A percentile compares a stretch with the other conserved stretches of the same genome.
phyloP scores from a whole-genome alignment of 345 rosid species.

The Triadica sebifera region DNA sequence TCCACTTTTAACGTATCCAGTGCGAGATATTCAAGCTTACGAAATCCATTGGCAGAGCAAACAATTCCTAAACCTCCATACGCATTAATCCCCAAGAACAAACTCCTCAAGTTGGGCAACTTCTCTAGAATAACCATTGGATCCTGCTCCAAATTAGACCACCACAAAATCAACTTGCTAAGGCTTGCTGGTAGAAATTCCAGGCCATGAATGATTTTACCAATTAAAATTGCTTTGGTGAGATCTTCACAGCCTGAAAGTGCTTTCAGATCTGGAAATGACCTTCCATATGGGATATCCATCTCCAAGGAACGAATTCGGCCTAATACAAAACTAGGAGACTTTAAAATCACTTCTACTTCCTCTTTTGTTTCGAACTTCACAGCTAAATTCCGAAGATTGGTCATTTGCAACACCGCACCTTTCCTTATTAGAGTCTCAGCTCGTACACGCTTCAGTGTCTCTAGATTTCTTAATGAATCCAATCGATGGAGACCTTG shows the following conservation, averaged over 20 bases:
- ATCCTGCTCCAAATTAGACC: background rate
- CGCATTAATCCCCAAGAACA: background rate
- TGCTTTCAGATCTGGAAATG: background rate
- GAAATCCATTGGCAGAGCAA: conserved; percentile 16
- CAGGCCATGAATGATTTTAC: background rate
- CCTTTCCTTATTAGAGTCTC: background rate
- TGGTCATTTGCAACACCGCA: background rate
- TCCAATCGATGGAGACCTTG: background rate
- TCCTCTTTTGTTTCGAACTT: background rate
- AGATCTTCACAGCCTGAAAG: background rate
- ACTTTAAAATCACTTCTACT: background rate
- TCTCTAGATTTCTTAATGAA: background rate
- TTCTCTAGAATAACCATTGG: background rate
- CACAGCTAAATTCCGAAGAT: conserved; percentile 1
- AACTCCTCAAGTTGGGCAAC: background rate
- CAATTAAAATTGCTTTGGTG: background rate
- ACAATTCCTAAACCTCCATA: conserved; percentile 5
- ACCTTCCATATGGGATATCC: background rate
- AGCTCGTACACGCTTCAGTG: background rate
- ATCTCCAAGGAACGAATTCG: background rate
- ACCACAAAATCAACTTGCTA: background rate
- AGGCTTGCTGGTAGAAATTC: conserved; percentile 4
- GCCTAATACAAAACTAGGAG: background rate
- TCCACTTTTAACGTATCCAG: background rate
- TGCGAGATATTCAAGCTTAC: background rate